Evolutionary conservation across 768 basidiomycete species (phyloP).

Genomic region (Lentinula boryana): DNA sequence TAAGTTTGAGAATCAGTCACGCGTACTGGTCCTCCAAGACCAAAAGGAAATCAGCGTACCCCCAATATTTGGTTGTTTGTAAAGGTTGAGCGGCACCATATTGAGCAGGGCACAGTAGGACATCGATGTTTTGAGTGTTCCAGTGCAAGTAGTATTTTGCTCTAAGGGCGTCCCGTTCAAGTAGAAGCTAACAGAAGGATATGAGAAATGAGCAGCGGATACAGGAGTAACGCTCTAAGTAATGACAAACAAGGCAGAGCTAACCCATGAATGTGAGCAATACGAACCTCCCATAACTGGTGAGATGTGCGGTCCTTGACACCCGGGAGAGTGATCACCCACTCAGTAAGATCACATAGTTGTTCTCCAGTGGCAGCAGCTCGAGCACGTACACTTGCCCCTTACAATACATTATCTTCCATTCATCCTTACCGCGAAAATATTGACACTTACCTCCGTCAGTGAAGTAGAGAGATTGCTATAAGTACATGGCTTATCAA

Average conservation of each 20-base stretch:
- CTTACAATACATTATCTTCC: background rate
- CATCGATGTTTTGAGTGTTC: constrained; percentile 31
- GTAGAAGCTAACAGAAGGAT: constrained; percentile 17
- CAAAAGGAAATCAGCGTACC: constrained; percentile 13
- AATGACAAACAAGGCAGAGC: background rate
- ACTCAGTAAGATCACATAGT: constrained; percentile 17
- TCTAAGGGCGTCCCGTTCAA: constrained; percentile 26
- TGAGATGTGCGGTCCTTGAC: constrained; percentile 17
- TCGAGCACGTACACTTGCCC: constrained; percentile 3
- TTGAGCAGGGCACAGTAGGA: constrained; percentile 29
- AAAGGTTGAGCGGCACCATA: constrained; percentile 30
- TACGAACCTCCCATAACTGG: constrained; percentile 23
- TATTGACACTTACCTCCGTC: constrained; percentile 25
- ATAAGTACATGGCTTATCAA: background rate
- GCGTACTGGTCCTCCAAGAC: constrained; percentile 6
- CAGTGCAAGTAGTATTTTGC: constrained; percentile 28
- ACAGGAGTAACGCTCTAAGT: constrained; percentile 11
- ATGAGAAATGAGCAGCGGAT: too few species aligned
- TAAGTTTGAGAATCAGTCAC: background rate
- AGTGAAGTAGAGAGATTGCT: constrained; percentile 31
- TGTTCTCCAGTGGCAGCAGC: constrained; percentile 1
- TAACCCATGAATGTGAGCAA: background rate
- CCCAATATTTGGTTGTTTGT: constrained; percentile 31
- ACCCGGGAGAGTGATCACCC: constrained; percentile 24
- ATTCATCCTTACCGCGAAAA: background rate